Base-by-base conservation (phyloP, 306 rosid species). In the Quercus cerris region DNA sequence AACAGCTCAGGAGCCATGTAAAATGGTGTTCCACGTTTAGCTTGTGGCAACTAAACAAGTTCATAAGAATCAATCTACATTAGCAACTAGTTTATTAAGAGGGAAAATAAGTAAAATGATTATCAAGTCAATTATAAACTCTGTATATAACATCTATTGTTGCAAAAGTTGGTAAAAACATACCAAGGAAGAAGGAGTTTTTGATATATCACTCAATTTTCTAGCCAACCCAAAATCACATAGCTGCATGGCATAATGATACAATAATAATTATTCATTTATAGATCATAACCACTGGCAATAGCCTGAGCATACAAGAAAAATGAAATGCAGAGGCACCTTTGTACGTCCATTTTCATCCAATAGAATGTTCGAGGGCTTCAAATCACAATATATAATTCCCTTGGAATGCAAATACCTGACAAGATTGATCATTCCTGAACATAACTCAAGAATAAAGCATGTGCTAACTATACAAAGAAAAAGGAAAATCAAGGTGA, bases 1-100 rank as follows among this genome's bases (percentile, higher is more conserved):
- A 95, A 95, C 84, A 95, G 90, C 88, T 95, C 99, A 0, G 99
- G 99, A 85, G 99, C 99, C 99, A 95, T 95, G 83, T 95, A 95
- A 81, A 85, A 91, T 51, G 99, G 99, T 20, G 99, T 93, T 87
- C 99, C 99, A 31, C 98, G 98, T 84, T 89, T 95, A 74, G 98
- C 92, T 85, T 88, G 97, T 3, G 99, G 94, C 84, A 89, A 86
- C 99, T 93, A 74, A 69, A 90, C 71, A 85, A 38, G 81, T 74
- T 57, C 71, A 83, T 38, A 71, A 78, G 73, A 74, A 46, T 70
- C 78, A 75, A 83, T 70, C 52, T 68, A 66, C 41, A 69, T 86
- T 67, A 88, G 58, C 56, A 70, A 28, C 81, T 61, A 76, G 56
- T 63, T 66, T 64, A 22, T 19, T 25, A 11, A 30, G 20, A 8